phyloP scores from a whole-genome alignment of 192 early-diverging fungal genomes.

The Gamsiella multidivaricata region DNA sequence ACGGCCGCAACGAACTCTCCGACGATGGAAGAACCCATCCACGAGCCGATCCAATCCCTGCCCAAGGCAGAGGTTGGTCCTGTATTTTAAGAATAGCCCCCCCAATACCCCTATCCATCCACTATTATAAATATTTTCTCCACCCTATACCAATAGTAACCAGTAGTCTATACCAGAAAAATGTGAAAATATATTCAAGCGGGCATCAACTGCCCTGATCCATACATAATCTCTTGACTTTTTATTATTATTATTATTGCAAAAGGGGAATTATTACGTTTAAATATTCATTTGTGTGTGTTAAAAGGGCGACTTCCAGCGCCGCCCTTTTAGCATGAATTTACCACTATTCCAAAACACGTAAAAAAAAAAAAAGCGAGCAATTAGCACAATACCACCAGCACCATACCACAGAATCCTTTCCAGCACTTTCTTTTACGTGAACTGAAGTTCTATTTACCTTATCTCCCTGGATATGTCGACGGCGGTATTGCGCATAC shows the following conservation, averaged over 20 bases:
- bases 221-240: neutral
- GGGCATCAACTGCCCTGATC: no score
- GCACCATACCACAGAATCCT: no score
- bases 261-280: no score
- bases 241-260: neutral
- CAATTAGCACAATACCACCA: no score
- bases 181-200: neutral
- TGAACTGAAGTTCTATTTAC: no score
- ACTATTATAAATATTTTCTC: neutral
- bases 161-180: neutral
- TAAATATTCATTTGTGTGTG: no score
- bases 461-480: slow-evolving; percentile 41
- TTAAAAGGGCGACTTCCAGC: neutral
- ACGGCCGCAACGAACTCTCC: slow-evolving; percentile 32
- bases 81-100: slow-evolving; percentile 35
- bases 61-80: slow-evolving; percentile 38
- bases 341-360: neutral
- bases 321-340: neutral
- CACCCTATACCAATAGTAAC: neutral
- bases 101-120: neutral
- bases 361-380: neutral
- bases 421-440: no score
- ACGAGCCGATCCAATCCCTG: slow-evolving; percentile 11
- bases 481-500: slow-evolving; percentile 30
- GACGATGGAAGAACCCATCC: slow-evolving; percentile 14